A percentile compares a stretch with the other conserved stretches of the same genome.
phyloP scores from a whole-genome alignment of 2,329 filamentous ascomycete genomes.

The Botryotinia globosa region DNA sequence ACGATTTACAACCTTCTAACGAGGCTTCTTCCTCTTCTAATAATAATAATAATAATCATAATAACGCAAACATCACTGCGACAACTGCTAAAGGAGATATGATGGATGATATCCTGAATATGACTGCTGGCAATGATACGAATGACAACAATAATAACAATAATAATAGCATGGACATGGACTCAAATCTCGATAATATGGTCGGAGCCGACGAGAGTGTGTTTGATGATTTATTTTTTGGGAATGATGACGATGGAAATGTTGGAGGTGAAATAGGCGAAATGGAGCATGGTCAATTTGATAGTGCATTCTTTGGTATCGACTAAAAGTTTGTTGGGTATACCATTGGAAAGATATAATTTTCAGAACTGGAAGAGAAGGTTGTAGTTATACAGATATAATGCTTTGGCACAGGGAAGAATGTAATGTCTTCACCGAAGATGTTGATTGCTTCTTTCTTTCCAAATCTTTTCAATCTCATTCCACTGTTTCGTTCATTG shows the following conservation, averaged over 20 bases:
- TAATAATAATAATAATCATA: constrained; percentile 2
- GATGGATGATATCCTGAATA: constrained; percentile 29
- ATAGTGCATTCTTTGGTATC: constrained; percentile 36
- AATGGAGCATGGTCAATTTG: constrained; percentile 35
- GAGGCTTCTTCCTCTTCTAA: constrained; percentile 18
- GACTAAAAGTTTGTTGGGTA: constrained; percentile 12
- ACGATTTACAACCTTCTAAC: constrained; percentile 30
- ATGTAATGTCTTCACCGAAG: background rate
- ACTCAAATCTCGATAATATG: constrained; percentile 53
- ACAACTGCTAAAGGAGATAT: constrained; percentile 22
- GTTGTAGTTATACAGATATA: background rate
- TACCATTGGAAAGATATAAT: background rate
- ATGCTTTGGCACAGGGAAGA: background rate
- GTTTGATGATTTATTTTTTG: constrained; percentile 38
- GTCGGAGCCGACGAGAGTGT: constrained; percentile 37
- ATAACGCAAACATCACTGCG: constrained; percentile 21
- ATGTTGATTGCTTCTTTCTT: background rate
- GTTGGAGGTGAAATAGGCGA: constrained; percentile 26
- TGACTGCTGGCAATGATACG: constrained; percentile 8
- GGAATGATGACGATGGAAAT: constrained; percentile 26
- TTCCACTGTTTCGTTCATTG: background rate
- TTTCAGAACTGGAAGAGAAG: background rate
- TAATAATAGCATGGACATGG: constrained; percentile 43
- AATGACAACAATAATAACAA: constrained; percentile 17
- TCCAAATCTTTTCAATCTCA: background rate